Percentiles rank a stretch among this genome's conserved stretches.
Evolutionary conservation across 352 stramenopile genomes (phyloP).

Genomic region (Phytophthora cryptogea): DNA sequence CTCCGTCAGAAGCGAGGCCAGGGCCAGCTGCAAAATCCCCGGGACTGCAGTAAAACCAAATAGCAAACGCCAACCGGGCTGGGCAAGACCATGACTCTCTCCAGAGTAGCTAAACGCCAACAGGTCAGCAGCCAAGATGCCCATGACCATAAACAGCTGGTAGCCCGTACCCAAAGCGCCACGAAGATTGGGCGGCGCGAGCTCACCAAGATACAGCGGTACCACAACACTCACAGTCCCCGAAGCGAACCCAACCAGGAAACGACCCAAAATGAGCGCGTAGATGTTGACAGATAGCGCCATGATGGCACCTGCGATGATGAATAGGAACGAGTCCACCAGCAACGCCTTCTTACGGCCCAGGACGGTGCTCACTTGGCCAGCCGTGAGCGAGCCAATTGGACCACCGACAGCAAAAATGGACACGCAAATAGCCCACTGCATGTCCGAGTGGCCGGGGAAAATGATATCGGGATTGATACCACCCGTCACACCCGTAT

Average conservation of each 20-base stretch:
- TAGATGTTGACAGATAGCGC: constrained; percentile 69
- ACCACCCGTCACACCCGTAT: constrained; percentile 69
- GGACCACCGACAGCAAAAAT: constrained; percentile 69
- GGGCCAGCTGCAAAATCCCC: constrained; percentile 61
- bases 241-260: constrained; percentile 70
- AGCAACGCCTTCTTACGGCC: constrained; percentile 69
- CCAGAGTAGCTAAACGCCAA: constrained; percentile 67
- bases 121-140: constrained; percentile 57
- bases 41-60: constrained; percentile 72
- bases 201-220: constrained; percentile 69
- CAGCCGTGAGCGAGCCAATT: constrained; percentile 65
- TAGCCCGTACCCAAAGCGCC: constrained; percentile 75
- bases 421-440: constrained; percentile 73
- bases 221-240: constrained; percentile 77
- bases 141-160: constrained; percentile 73
- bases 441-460: constrained; percentile 60
- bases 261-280: constrained; percentile 70
- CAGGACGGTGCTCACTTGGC: constrained; percentile 54
- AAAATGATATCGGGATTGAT: constrained; percentile 70
- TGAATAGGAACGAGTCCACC: constrained; percentile 68
- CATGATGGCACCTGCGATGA: constrained; percentile 63
- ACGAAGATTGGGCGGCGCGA: constrained; percentile 74
- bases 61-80: constrained; percentile 70
- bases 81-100: constrained; percentile 52
- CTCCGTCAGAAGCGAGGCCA: constrained; percentile 68